Percentiles rank a stretch among this genome's conserved stretches.
These are phyloP conservation scores for Bipolaris victoriae DNA, from an alignment of 2,329 filamentous ascomycete genomes.

Conservation along the genomic window DNA sequence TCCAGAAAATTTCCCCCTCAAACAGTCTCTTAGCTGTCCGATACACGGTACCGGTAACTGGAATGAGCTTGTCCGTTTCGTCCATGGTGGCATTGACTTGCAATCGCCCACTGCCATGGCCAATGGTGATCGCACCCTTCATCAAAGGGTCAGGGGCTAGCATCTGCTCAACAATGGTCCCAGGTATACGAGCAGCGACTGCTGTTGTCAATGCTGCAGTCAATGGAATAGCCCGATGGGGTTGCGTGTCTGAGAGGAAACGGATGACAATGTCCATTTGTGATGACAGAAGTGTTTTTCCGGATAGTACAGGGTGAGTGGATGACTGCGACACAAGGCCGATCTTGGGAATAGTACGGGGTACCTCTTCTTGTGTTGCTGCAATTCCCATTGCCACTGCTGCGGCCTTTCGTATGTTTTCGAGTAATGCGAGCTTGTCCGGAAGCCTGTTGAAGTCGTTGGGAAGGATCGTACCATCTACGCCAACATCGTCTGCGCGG, in stretches of 20 bases:
- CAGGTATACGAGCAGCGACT: slow-evolving; percentile 47
- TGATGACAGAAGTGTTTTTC: slow-evolving; percentile 41
- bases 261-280: slow-evolving; percentile 51
- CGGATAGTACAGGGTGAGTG: slow-evolving; percentile 49
- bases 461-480: slow-evolving; percentile 60
- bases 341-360: slow-evolving; percentile 69
- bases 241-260: slow-evolving; percentile 53
- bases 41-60: slow-evolving; percentile 42
- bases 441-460: slow-evolving; percentile 60
- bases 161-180: slow-evolving; percentile 45
- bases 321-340: slow-evolving; percentile 58
- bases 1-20: slow-evolving; percentile 42
- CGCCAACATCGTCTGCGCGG: slow-evolving; percentile 58
- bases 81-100: slow-evolving; percentile 46
- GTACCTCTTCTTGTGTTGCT: slow-evolving; percentile 51
- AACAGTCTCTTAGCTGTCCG: slow-evolving; percentile 48
- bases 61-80: slow-evolving; percentile 27
- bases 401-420: slow-evolving; percentile 63
- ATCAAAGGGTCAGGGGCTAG: slow-evolving; percentile 34
- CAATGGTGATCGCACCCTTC: slow-evolving; percentile 46
- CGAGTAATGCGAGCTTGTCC: slow-evolving; percentile 58
- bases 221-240: slow-evolving; percentile 53
- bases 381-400: slow-evolving; percentile 68
- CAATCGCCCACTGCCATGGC: slow-evolving; percentile 48
- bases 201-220: slow-evolving; percentile 53